phyloP scores from a whole-genome alignment of 139 green algal genomes.

The Coelastrella sp. region DNA sequence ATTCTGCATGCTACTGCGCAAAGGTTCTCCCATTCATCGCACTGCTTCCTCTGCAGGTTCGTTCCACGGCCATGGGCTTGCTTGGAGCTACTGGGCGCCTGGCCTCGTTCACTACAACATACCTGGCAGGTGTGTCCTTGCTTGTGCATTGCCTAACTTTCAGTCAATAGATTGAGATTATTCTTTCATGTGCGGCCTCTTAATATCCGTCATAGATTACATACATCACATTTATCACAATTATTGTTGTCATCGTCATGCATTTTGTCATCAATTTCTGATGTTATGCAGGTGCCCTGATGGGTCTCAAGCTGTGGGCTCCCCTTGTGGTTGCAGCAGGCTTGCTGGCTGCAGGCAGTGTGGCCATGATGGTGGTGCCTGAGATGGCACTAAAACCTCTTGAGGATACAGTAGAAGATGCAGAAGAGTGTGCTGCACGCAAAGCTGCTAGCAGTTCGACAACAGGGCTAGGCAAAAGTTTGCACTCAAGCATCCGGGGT shows the following conservation, averaged over 20 bases:
- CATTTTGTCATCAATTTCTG: too few relatives aligned
- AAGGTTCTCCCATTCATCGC: background rate
- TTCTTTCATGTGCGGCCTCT: too few relatives aligned
- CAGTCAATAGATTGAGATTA: background rate
- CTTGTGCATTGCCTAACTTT: background rate
- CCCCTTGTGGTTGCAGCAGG: conserved; percentile 59
- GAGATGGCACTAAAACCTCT: conserved; percentile 33
- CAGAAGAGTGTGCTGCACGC: background rate
- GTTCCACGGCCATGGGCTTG: conserved; percentile 21
- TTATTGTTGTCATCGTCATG: too few relatives aligned
- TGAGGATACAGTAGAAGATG: conserved; percentile 40
- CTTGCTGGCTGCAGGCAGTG: conserved; percentile 55
- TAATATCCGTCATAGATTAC: too few relatives aligned
- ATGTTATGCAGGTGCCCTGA: conserved; percentile 19
- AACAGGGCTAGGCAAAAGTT: too few relatives aligned
- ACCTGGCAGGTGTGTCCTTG: conserved; percentile 31
- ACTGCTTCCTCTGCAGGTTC: conserved; percentile 12
- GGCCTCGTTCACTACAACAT: conserved; percentile 43
- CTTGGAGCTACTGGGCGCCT: conserved; percentile 33
- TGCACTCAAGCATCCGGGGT: too few relatives aligned
- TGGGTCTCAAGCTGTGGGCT: conserved; percentile 49
- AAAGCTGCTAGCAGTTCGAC: background rate
- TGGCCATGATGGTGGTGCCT: conserved; percentile 58
- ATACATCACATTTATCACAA: too few relatives aligned
- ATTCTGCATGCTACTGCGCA: too few relatives aligned